Evolutionary conservation across 352 stramenopile genomes (phyloP), one percentile per base, ranked within the genome.

Genomic region (Pythium scleroteichum): DNA sequence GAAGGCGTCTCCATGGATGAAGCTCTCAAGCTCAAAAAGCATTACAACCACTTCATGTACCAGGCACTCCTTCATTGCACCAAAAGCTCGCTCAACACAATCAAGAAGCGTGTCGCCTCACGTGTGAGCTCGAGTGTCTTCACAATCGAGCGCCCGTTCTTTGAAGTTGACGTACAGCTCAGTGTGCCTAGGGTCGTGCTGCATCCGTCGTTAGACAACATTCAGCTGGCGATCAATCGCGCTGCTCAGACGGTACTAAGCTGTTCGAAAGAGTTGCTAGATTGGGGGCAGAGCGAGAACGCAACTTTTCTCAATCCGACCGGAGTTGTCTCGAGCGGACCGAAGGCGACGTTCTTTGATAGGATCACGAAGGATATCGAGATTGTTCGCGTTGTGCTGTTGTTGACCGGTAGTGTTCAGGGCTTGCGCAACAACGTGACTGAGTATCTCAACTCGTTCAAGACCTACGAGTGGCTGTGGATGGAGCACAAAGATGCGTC

Each of bases 21-120:
- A 66, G 84, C 97, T 10, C 77, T 90, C 53, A 99, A 98, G 71
- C 83, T 99, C 17, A 97, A 98, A 64, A 96, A 98, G 64, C 97
- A 99, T 74, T 99, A 99, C 85, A 99, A 98, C 73, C 95, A 99
- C 73, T 99, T 99, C 64, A 99, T 99, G 94, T 99, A 99, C 64
- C 94, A 97, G 69, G 96, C 96, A 44, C 76, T 99, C 51, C 72
- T 99, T 7, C 94, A 98, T 69, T 98, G 96, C 62, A 97, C 94
- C 14, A 99, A 99, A 73, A 98, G 98, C 66, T 98, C 94, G 23
- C 89, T 99, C 61, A 99, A 99, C 73, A 95, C 94, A 8, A 87
- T 99, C 67, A 99, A 99, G 81, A 98, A 99, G 68, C 87, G 97
- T 4, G 98, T 99, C 22, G 92, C 93, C 0, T 98, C 92, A 47